Evolutionary conservation across 495 filamentous ascomycete genomes (phyloP).

Genomic region (Achaetomiella virescens): DNA sequence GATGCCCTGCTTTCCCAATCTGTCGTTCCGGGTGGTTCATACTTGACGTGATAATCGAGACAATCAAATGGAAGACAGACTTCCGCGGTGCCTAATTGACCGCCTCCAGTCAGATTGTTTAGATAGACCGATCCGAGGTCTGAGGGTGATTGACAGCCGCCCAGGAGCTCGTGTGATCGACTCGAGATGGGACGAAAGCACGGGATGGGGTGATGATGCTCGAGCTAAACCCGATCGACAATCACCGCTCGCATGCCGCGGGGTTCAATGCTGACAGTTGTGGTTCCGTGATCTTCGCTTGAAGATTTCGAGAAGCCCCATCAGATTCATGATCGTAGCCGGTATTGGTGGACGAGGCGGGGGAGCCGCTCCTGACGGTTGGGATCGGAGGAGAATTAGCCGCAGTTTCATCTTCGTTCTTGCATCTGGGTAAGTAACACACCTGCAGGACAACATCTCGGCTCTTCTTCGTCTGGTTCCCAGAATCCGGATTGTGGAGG

Average conservation of each 20-base stretch:
- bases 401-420: constrained; percentile 31
- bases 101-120: no score
- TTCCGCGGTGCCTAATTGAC: no score
- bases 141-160: constrained; percentile 17
- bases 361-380: constrained; percentile 12
- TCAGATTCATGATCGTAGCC: constrained; percentile 27
- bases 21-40: constrained; percentile 15
- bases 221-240: constrained; percentile 15
- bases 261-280: constrained; percentile 14
- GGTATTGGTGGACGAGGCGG: constrained; percentile 15
- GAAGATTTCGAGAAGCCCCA: constrained; percentile 30
- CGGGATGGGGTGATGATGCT: not conserved
- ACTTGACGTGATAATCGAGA: no score
- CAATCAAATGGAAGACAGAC: not conserved
- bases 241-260: constrained; percentile 17
- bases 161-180: constrained; percentile 18
- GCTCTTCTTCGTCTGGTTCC: constrained; percentile 21
- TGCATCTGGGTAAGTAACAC: constrained; percentile 18
- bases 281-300: constrained; percentile 27
- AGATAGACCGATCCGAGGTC: not conserved
- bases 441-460: constrained; percentile 20
- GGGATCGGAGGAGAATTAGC: constrained; percentile 31
- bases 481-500: constrained; percentile 13
- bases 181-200: constrained; percentile 11
- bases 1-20: constrained; percentile 13